phyloP scores from a whole-genome alignment of 768 basidiomycete genomes.

The Lactarius pseudohatsudake region DNA sequence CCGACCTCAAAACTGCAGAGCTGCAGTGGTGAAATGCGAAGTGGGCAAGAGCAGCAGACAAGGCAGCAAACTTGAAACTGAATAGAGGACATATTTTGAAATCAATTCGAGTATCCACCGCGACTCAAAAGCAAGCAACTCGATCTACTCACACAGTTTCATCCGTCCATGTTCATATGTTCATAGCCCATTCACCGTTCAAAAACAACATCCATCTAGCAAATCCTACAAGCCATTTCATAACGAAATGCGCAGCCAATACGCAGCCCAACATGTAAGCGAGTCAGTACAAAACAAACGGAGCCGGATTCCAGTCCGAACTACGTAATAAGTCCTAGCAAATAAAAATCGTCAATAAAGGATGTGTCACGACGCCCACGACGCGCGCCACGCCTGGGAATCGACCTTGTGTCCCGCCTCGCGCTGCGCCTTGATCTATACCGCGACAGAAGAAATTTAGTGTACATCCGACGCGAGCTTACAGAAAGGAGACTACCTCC shows the following conservation, averaged over 20 bases:
- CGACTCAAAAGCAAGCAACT: not conserved
- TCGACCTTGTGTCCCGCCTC: slow-evolving; percentile 21
- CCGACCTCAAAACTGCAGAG: not conserved
- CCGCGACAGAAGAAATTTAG: not conserved
- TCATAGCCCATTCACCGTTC: not conserved
- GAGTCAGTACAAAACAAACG: slow-evolving; percentile 17
- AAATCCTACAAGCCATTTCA: slow-evolving; percentile 10
- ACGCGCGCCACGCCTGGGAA: slow-evolving; percentile 17
- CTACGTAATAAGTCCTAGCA: slow-evolving; percentile 22
- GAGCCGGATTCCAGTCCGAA: not conserved
- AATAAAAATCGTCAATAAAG: slow-evolving; percentile 13
- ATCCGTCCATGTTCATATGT: not conserved
- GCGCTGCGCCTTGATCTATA: slow-evolving; percentile 23
- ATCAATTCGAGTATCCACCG: not conserved
- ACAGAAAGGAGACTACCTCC: slow-evolving; percentile 19
- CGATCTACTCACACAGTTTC: not conserved
- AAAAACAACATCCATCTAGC: not conserved
- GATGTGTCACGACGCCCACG: slow-evolving; percentile 12
- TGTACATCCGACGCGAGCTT: not conserved
- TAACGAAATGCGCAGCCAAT: not conserved
- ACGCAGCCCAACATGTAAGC: not conserved
- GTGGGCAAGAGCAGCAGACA: not conserved
- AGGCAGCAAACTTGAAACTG: not conserved
- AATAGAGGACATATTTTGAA: not conserved
- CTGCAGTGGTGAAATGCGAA: not conserved